Evolutionary conservation across 2,329 filamentous ascomycete genomes (phyloP).

Genomic region (Hypoxylon sp.): DNA sequence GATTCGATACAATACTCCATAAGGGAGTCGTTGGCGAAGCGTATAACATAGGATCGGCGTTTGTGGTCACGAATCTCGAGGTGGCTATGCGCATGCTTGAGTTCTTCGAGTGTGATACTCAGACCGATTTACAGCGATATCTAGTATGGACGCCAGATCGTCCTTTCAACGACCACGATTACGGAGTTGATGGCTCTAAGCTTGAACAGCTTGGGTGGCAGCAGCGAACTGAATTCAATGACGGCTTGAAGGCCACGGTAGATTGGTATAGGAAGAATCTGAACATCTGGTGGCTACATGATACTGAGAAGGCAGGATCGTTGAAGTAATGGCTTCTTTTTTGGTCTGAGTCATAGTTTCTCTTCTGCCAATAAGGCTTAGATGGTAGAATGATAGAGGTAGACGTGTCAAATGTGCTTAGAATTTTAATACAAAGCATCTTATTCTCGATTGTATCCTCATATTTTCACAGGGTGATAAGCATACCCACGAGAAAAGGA

Average conservation of each 20-base stretch:
- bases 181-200: background rate
- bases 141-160: background rate
- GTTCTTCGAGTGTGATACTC: background rate
- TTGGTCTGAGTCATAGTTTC: background rate
- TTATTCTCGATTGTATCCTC: background rate
- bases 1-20: background rate
- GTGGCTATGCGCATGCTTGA: background rate
- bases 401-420: background rate
- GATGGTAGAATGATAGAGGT: background rate
- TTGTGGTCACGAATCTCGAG: background rate
- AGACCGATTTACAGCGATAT: background rate
- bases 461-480: background rate
- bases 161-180: constrained; percentile 1
- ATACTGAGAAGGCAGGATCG: background rate
- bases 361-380: background rate
- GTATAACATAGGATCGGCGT: background rate
- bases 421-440: background rate
- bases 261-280: constrained; percentile 1
- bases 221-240: background rate
- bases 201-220: background rate
- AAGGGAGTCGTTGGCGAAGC: background rate
- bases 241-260: background rate
- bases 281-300: background rate
- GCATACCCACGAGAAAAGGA: background rate
- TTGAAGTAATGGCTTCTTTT: background rate